Evolutionary conservation across 106 monocot species (phyloP), one percentile per base, ranked within the genome.

Genomic region (Dendrobium huoshanense): DNA sequence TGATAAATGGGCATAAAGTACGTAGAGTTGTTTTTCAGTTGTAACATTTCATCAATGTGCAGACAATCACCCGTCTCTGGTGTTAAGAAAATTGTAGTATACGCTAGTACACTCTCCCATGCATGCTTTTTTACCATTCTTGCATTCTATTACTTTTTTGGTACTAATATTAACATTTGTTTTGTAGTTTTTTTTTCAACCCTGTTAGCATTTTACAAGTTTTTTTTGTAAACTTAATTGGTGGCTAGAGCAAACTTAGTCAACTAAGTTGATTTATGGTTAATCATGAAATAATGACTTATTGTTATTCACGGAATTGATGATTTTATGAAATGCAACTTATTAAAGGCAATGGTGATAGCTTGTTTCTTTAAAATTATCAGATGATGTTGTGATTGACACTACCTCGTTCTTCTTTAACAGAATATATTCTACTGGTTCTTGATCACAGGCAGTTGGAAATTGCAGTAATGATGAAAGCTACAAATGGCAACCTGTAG

Each of bases 401-500:
- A 74, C 41, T 74, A 5, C 42, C 43, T n/a, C 22, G n/a, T 43
- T 74, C 41, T 74, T 74, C 43, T 51, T 76, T 76, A 76, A 76
- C 49, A 49, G 24, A 76, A 29, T 76, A 41, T 74, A 41, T 76
- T 51, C 24, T 47, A 27, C 45, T 82, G 76, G 67, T 93, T 43
- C 77, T 67, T 42, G 78, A 56, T 79, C 75, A 29, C 83, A 97
- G 97, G 92, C 89, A 19, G 86, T 91, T 55, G 81, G 86, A 70
- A 90, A 86, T 80, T 82, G 81, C 47, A 73, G 72, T 75, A 84
- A 85, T 67, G 79, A 84, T 74, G 88, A 76, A 74, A 81, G 42
- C 55, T 78, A 55, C 79, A 88, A 85, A 43, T 97, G 97, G 97
- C 97, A 88, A 77, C 91, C 94, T 85, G 83, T 92, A 55, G 97